These are phyloP conservation scores for Schizophyllum commune DNA, from an alignment of 1,284 basidiomycete species.

Conservation along the genomic window DNA sequence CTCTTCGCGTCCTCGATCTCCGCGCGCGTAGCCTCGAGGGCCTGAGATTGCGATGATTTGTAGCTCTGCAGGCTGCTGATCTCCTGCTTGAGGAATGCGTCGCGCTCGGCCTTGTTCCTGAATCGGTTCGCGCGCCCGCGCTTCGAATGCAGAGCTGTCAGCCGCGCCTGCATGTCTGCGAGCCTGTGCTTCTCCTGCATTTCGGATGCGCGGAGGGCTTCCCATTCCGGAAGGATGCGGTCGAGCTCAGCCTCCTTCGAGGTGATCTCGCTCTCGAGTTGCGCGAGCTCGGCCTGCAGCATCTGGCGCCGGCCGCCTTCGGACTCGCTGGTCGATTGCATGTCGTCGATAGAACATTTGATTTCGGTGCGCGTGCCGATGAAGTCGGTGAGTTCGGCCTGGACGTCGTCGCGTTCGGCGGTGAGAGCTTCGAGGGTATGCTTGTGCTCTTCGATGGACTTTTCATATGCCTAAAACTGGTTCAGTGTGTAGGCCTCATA, in stretches of 20 bases:
- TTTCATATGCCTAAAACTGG: slow-evolving; percentile 66
- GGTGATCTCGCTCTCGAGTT: slow-evolving; percentile 52
- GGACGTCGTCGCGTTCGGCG: slow-evolving; percentile 64
- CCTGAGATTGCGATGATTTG: slow-evolving; percentile 39
- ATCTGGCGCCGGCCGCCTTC: slow-evolving; percentile 59
- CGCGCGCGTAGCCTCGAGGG: slow-evolving; percentile 37
- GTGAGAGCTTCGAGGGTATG: slow-evolving; percentile 66
- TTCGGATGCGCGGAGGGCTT: slow-evolving; percentile 48
- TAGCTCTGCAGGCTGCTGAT: slow-evolving; percentile 56
- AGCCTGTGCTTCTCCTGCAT: slow-evolving; percentile 61
- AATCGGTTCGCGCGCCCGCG: slow-evolving; percentile 85
- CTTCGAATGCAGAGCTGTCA: slow-evolving; percentile 77
- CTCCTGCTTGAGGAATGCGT: slow-evolving; percentile 68
- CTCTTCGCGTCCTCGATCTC: slow-evolving; percentile 40
- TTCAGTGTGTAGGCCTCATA: not conserved
- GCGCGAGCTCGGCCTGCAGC: slow-evolving; percentile 59
- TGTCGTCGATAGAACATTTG: slow-evolving; percentile 78
- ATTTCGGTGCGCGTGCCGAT: slow-evolving; percentile 74
- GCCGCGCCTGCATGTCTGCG: slow-evolving; percentile 63
- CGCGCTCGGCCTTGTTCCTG: slow-evolving; percentile 75
- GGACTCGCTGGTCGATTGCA: slow-evolving; percentile 53
- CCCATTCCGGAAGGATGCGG: slow-evolving; percentile 62
- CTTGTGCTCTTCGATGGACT: slow-evolving; percentile 62
- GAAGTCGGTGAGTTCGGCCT: slow-evolving; percentile 74
- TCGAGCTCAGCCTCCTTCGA: slow-evolving; percentile 59